These are phyloP conservation scores for Purshia tridentata DNA, from an alignment of 306 rosid genomes.

Conservation along the genomic window DNA sequence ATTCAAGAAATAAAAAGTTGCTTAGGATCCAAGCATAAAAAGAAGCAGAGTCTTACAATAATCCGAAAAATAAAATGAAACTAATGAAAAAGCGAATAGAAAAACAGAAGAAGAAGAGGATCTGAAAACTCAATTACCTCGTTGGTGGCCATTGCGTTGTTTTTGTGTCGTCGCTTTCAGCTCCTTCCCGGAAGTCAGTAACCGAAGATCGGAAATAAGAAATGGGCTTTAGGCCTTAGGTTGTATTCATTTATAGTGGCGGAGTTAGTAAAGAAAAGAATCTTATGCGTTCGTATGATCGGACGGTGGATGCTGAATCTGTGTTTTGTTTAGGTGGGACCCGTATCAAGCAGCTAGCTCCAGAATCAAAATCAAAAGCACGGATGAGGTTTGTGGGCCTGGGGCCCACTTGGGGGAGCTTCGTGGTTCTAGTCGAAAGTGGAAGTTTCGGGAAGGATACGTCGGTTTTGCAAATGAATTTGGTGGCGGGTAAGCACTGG, in stretches of 20 bases:
- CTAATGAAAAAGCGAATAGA: too few species aligned
- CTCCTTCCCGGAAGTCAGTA: neutral
- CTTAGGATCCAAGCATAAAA: conserved; percentile 9
- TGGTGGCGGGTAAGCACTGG: too few species aligned
- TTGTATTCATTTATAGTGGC: neutral
- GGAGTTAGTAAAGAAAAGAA: neutral
- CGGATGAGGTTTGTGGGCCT: too few species aligned
- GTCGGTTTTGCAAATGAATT: conserved; percentile 11
- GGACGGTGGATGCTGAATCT: neutral
- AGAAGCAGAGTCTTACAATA: neutral
- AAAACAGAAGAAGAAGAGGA: neutral
- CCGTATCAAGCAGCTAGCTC: too few species aligned
- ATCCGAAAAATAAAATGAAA: too few species aligned
- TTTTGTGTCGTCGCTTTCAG: neutral
- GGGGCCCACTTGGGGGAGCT: conserved; percentile 30
- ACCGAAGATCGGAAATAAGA: neutral
- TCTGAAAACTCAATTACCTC: neutral
- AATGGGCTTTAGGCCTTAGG: neutral
- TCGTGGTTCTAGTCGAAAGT: conserved; percentile 28
- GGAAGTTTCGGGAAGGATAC: conserved; percentile 45
- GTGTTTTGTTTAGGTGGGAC: neutral
- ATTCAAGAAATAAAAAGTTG: neutral
- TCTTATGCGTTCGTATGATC: neutral
- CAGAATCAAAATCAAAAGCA: too few species aligned
- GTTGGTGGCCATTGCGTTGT: neutral